Percentiles rank a stretch among this genome's conserved stretches.
phyloP scores from a whole-genome alignment of 805 yeast genomes.

The Candida verbasci region DNA sequence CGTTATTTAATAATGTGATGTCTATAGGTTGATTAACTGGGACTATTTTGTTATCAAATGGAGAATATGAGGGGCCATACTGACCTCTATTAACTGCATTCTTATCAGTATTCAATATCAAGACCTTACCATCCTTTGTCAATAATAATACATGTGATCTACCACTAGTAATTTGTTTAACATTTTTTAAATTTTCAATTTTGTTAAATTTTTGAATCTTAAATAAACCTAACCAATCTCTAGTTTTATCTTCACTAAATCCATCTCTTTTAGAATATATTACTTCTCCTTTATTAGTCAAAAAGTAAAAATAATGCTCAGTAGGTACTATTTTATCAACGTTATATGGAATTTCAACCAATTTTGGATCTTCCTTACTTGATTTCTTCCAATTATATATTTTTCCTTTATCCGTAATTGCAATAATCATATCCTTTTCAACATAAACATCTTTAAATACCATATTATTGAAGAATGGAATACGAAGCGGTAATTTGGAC shows the following conservation, averaged over 20 bases:
- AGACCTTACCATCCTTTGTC: slow-evolving; percentile 57
- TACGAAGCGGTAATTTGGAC: slow-evolving; percentile 52
- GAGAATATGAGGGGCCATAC: slow-evolving; percentile 75
- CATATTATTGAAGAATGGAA: slow-evolving; percentile 60
- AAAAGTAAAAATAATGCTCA: slow-evolving; percentile 43
- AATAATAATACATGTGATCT: slow-evolving; percentile 62
- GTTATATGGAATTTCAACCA: slow-evolving; percentile 24
- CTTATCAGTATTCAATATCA: slow-evolving; percentile 56
- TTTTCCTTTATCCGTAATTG: slow-evolving; percentile 66
- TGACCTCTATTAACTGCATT: slow-evolving; percentile 60
- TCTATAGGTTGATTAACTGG: slow-evolving; percentile 36
- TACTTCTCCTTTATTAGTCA: slow-evolving; percentile 37
- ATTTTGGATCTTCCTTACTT: slow-evolving; percentile 25
- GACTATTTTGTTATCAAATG: slow-evolving; percentile 42
- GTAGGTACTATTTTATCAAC: slow-evolving; percentile 12
- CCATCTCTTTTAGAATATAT: slow-evolving; percentile 25
- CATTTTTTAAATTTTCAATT: slow-evolving; percentile 16
- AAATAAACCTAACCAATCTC: slow-evolving; percentile 21
- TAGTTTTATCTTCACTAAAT: slow-evolving; percentile 2
- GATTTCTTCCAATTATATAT: slow-evolving; percentile 64
- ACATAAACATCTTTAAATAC: slow-evolving; percentile 54
- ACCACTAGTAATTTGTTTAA: slow-evolving; percentile 55
- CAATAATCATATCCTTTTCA: slow-evolving; percentile 44
- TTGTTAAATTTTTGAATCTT: slow-evolving; percentile 6
- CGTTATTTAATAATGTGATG: slow-evolving; percentile 54